Conservation (phyloP, 1,284 basidiomycete genomes). For the Puccinia brachypodii region DNA sequence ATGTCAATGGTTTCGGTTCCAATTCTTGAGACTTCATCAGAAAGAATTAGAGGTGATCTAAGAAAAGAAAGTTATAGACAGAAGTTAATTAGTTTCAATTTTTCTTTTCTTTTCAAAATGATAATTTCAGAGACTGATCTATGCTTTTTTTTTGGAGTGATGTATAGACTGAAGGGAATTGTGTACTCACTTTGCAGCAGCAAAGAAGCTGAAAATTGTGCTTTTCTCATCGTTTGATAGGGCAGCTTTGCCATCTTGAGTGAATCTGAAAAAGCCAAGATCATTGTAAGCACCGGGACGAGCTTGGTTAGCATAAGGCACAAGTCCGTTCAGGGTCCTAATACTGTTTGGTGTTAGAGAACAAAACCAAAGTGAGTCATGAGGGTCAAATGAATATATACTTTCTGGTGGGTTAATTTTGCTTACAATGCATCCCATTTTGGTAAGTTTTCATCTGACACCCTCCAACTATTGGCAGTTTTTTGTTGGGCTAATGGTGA, state of each 20-base stretch:
- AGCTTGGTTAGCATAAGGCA: not conserved
- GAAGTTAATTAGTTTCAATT: too few relatives aligned
- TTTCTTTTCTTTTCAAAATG: too few relatives aligned
- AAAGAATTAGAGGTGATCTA: conserved; percentile 43
- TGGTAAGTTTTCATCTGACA: conserved; percentile 7
- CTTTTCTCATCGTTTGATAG: not conserved
- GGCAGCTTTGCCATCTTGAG: not conserved
- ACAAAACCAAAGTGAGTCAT: not conserved
- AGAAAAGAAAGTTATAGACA: not conserved
- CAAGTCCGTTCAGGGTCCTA: conserved; percentile 27
- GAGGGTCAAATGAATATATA: not conserved
- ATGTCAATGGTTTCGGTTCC: not conserved
- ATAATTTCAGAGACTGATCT: not conserved
- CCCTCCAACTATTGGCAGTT: conserved; percentile 24
- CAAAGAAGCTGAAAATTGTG: conserved; percentile 20
- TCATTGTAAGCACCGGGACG: conserved; percentile 34
- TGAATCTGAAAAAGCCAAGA: conserved; percentile 12
- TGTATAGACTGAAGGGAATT: not conserved
- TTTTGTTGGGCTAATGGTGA: not conserved
- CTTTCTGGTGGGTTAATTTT: not conserved
- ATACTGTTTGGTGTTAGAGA: not conserved
- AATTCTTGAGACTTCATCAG: not conserved
- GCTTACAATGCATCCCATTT: conserved; percentile 40
- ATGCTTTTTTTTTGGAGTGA: not conserved
- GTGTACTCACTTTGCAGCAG: conserved; percentile 38